These are phyloP conservation scores for Trichosporon ovoides DNA, from an alignment of 1,284 basidiomycete species.

Conservation along the genomic window DNA sequence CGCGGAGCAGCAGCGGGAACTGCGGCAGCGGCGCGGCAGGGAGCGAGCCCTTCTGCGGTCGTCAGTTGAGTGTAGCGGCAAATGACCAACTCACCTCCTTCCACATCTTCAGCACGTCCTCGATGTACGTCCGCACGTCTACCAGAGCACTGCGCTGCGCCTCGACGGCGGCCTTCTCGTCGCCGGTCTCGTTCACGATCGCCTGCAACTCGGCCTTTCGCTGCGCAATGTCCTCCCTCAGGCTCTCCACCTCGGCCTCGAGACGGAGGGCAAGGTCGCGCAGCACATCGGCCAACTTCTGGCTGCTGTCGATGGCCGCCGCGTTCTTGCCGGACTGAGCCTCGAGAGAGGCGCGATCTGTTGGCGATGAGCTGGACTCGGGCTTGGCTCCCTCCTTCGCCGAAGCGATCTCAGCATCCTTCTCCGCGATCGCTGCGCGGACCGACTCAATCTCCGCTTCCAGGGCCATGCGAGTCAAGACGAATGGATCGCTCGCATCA, in stretches of 20 bases:
- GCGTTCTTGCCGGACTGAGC: slow-evolving; percentile 6
- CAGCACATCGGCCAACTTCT: slow-evolving; percentile 11
- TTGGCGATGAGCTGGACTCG: not conserved
- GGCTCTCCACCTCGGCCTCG: not conserved
- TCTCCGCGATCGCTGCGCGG: slow-evolving; percentile 12
- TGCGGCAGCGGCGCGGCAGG: slow-evolving; percentile 17
- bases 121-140: slow-evolving; percentile 18
- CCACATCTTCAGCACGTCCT: slow-evolving; percentile 20
- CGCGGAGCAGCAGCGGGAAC: slow-evolving; percentile 6
- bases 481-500: slow-evolving; percentile 13
- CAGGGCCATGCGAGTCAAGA: slow-evolving; percentile 14
- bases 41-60: slow-evolving; percentile 18
- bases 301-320: slow-evolving; percentile 5
- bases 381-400: not conserved
- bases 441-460: slow-evolving; percentile 15
- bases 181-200: not conserved
- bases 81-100: slow-evolving; percentile 18
- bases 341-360: slow-evolving; percentile 9
- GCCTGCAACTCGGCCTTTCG: slow-evolving; percentile 15
- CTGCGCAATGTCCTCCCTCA: slow-evolving; percentile 4
- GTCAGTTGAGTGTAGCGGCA: not conserved
- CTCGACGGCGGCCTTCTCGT: not conserved
- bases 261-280: slow-evolving; percentile 16
- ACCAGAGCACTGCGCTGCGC: slow-evolving; percentile 7
- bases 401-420: slow-evolving; percentile 15